Base-by-base conservation (phyloP, 2,329 filamentous ascomycete genomes). In the Fusarium sororula region DNA sequence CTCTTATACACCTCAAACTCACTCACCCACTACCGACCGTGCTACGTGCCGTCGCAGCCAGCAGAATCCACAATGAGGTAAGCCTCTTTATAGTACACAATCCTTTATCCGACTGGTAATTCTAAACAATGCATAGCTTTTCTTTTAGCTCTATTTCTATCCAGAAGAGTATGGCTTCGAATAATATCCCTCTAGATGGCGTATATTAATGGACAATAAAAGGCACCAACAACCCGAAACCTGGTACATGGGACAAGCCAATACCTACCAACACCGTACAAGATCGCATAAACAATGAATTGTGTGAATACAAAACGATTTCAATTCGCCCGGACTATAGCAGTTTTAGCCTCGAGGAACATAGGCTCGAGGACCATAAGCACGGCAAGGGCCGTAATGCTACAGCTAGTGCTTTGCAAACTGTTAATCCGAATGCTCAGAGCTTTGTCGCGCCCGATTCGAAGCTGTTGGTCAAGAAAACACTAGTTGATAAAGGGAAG, bases 391-490 rank as follows among this genome's bases (percentile, higher is more conserved):
- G 30, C 5, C 20, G 9, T 10, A 30, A 48, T 26, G 24, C 24
- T 24, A 24, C 24, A 24, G 24, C 24, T 26, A 26, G 5, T 48
- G 6, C 26, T 15, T 6, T 4, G 3, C 14, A n/a, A 2, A 22
- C 4, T 28, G 24, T 18, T 9, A 24, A 11, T 20, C 5, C 37
- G 15, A 42, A 24, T n/a, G 26, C 20, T 15, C 6, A 20, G 17
- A 14, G 11, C 1, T 3, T 12, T 22, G 15, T 54, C 24, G n/a
- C 20, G 15, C 5, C 20, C 11, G 24, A 7, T 5, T 5, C 26
- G 10, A 9, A 5, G 7, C 17, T 22, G 20, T 39, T 10, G 0
- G 3, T 22, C 26, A 26, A 41, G 8, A 20, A 7, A 1, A 5
- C 15, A 7, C 30, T 4, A 5, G 12, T 14, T 4, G n/a, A 44